Evolutionary conservation across 805 yeast genomes (phyloP).

Genomic region (Starmerella potacharoeniae): DNA sequence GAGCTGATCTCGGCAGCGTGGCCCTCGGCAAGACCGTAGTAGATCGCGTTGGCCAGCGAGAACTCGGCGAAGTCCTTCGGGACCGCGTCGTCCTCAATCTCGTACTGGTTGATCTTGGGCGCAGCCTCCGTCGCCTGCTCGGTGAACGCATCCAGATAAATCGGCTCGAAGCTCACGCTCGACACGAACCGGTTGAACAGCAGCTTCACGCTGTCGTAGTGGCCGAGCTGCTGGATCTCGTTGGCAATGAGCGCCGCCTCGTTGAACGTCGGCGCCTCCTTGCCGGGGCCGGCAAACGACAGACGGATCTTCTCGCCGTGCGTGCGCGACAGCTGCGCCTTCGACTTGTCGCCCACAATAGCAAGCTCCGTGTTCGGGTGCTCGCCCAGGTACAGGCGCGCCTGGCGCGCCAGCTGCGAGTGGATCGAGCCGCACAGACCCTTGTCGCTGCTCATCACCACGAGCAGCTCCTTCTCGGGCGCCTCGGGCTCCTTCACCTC

Average conservation of each 20-base stretch:
- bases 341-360: slow-evolving; percentile 89
- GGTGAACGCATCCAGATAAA: slow-evolving; percentile 52
- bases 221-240: slow-evolving; percentile 50
- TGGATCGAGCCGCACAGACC: slow-evolving; percentile 99
- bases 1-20: slow-evolving; percentile 96
- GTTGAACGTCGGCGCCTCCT: slow-evolving; percentile 86
- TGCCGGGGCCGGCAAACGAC: slow-evolving; percentile 85
- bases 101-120: slow-evolving; percentile 73
- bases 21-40: slow-evolving; percentile 92
- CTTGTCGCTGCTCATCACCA: slow-evolving; percentile 91
- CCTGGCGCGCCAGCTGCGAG: slow-evolving; percentile 83
- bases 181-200: slow-evolving; percentile 79
- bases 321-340: slow-evolving; percentile 78
- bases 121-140: slow-evolving; percentile 67
- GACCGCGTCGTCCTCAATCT: slow-evolving; percentile 43
- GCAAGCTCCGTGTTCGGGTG: slow-evolving; percentile 65
- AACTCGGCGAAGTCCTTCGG: slow-evolving; percentile 53
- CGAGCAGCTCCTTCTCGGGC: slow-evolving; percentile 58
- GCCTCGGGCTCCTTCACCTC: slow-evolving; percentile 53
- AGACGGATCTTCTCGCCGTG: slow-evolving; percentile 56
- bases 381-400: slow-evolving; percentile 55
- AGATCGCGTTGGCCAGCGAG: slow-evolving; percentile 78
- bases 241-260: slow-evolving; percentile 86
- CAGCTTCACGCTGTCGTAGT: slow-evolving; percentile 67
- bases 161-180: slow-evolving; percentile 85